Evolutionary conservation across 306 rosid species (phyloP).

Genomic region (Clitoria ternatea): DNA sequence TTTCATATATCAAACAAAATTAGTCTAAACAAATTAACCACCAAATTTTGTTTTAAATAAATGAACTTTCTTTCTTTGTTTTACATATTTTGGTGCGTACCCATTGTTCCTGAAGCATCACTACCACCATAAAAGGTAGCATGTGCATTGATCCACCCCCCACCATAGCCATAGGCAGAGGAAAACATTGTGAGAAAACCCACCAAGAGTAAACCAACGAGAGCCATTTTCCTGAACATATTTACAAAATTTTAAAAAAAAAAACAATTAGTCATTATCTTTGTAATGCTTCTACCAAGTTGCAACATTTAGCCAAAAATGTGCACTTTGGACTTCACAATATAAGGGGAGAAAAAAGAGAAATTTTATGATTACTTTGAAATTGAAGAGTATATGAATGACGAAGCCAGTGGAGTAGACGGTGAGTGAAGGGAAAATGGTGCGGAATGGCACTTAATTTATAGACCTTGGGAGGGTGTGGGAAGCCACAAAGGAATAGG

Average conservation of each 20-base stretch:
- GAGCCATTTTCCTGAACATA: constrained; percentile 62
- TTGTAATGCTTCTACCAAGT: neutral
- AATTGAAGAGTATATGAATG: neutral
- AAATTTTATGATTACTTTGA: constrained; percentile 36
- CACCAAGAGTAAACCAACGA: constrained; percentile 34
- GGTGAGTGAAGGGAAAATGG: constrained; percentile 39
- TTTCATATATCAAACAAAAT: neutral
- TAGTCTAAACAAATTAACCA: neutral
- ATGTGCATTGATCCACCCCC: constrained; percentile 81
- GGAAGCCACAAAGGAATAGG: neutral
- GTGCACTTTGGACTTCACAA: neutral
- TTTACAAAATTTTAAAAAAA: neutral
- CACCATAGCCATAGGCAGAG: constrained; percentile 50
- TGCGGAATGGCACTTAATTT: constrained; percentile 29
- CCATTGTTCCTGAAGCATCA: constrained; percentile 99
- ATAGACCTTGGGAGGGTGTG: constrained; percentile 35
- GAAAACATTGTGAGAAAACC: constrained; percentile 51
- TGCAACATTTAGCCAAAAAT: constrained; percentile 6
- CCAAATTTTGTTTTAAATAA: too few relatives aligned
- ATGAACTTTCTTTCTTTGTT: too few relatives aligned
- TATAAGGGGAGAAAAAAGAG: constrained; percentile 10
- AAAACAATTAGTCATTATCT: neutral
- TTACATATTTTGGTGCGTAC: constrained; percentile 40
- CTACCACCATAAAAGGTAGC: constrained; percentile 98
- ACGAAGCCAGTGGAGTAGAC: constrained; percentile 32